A percentile compares a stretch with the other conserved stretches of the same genome.
phyloP scores from a whole-genome alignment of 1,139 yeast species.

The Komagataea norvegica region DNA sequence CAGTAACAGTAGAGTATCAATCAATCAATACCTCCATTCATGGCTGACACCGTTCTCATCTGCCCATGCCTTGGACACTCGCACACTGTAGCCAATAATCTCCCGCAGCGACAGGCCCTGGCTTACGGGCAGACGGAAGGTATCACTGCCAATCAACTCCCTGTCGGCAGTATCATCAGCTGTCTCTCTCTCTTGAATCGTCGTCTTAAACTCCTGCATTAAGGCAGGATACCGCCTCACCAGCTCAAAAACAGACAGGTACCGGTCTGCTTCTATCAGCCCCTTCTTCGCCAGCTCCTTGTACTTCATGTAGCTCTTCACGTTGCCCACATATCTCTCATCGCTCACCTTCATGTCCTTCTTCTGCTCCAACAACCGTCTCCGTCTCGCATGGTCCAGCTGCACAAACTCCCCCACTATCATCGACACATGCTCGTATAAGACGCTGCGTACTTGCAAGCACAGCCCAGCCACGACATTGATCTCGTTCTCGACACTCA shows the following conservation, averaged over 20 bases:
- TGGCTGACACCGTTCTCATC: not conserved
- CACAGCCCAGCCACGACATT: constrained; percentile 17
- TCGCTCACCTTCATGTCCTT: constrained; percentile 5
- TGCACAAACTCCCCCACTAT: constrained; percentile 14
- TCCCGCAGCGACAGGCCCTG: not conserved
- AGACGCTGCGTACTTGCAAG: constrained; percentile 16
- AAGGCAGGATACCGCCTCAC: constrained; percentile 30
- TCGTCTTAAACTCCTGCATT: constrained; percentile 27
- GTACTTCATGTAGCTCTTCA: constrained; percentile 10
- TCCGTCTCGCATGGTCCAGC: constrained; percentile 10
- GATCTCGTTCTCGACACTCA: constrained; percentile 3
- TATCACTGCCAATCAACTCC: too few species aligned
- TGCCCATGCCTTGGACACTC: not conserved
- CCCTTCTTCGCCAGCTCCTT: constrained; percentile 11
- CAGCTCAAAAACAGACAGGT: constrained; percentile 16
- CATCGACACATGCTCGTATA: constrained; percentile 18
- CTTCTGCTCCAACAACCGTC: constrained; percentile 1
- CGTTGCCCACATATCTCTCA: too few species aligned
- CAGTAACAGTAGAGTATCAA: too few species aligned
- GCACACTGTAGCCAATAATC: not conserved
- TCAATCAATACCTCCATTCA: constrained; percentile 1
- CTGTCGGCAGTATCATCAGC: not conserved
- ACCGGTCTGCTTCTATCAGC: constrained; percentile 11
- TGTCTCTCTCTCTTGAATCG: too few species aligned
- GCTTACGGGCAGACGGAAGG: not conserved